Conservation (phyloP, 2,329 filamentous ascomycete genomes). For the Penicillium capsulatum region DNA sequence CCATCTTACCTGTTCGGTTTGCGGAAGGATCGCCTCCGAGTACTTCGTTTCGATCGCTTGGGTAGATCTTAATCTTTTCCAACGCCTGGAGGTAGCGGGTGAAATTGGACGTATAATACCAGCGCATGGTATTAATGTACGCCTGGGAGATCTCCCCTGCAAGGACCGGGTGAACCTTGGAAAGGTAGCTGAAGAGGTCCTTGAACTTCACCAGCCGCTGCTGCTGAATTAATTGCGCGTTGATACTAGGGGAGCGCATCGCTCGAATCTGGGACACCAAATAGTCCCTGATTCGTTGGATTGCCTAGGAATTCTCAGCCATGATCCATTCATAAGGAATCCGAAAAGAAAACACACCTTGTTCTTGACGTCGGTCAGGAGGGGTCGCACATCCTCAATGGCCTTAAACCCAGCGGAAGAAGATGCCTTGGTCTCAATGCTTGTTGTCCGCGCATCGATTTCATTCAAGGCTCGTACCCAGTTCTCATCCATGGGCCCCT, state of each 20-base stretch:
- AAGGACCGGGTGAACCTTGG: constrained; percentile 74
- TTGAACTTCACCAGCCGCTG: constrained; percentile 85
- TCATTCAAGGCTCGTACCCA: constrained; percentile 83
- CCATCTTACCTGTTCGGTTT: constrained; percentile 52
- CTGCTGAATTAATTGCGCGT: constrained; percentile 94
- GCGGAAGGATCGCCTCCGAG: constrained; percentile 72
- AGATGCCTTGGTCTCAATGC: constrained; percentile 64
- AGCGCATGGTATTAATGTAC: constrained; percentile 97
- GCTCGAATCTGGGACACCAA: constrained; percentile 93
- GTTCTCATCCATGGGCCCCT: constrained; percentile 81
- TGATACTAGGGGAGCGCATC: constrained; percentile 88
- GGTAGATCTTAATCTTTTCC: constrained; percentile 77
- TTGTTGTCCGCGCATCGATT: constrained; percentile 70
- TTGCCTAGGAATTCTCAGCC: constrained; percentile 53
- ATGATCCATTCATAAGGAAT: constrained; percentile 5
- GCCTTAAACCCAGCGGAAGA: constrained; percentile 66
- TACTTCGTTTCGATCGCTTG: constrained; percentile 76
- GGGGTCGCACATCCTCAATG: constrained; percentile 74
- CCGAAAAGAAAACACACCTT: constrained; percentile 53
- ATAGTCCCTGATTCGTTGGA: constrained; percentile 90
- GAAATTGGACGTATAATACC: constrained; percentile 95
- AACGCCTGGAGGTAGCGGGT: constrained; percentile 79
- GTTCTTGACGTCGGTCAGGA: constrained; percentile 76
- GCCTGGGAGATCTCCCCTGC: constrained; percentile 87
- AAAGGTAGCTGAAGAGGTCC: constrained; percentile 80